phyloP scores from a whole-genome alignment of 2,329 filamentous ascomycete species.

The Claviceps arundinis region DNA sequence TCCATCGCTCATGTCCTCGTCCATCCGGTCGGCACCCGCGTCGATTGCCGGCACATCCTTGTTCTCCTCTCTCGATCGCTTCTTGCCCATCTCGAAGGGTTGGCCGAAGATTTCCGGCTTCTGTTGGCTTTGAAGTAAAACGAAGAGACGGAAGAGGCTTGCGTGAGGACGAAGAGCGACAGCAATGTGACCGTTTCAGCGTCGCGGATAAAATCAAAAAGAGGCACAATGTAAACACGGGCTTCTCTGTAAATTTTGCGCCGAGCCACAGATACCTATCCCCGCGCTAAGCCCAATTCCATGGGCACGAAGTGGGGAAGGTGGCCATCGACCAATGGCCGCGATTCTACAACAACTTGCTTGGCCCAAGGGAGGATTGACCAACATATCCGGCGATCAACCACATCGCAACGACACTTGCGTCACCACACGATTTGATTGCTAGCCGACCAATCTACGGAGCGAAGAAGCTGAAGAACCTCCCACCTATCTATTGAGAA shows the following conservation, averaged over 20 bases:
- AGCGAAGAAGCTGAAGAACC: neutral
- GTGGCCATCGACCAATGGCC: neutral
- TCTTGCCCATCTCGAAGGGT: slow-evolving; percentile 31
- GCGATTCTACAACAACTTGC: no score
- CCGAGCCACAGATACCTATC: no score
- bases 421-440: neutral
- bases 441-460: neutral
- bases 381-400: no score
- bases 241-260: no score
- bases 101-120: neutral
- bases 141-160: neutral
- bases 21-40: slow-evolving; percentile 35
- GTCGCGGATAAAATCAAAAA: no score
- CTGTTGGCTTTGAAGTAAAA: neutral
- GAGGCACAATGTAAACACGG: no score
- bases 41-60: slow-evolving; percentile 26
- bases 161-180: neutral
- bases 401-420: slow-evolving; percentile 2
- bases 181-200: no score
- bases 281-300: no score
- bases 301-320: no score
- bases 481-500: neutral
- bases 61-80: slow-evolving; percentile 35
- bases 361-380: no score
- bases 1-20: slow-evolving; percentile 38